Base-by-base conservation (phyloP, 1,139 yeast species). In the Debaryomycetaceae sp. region DNA sequence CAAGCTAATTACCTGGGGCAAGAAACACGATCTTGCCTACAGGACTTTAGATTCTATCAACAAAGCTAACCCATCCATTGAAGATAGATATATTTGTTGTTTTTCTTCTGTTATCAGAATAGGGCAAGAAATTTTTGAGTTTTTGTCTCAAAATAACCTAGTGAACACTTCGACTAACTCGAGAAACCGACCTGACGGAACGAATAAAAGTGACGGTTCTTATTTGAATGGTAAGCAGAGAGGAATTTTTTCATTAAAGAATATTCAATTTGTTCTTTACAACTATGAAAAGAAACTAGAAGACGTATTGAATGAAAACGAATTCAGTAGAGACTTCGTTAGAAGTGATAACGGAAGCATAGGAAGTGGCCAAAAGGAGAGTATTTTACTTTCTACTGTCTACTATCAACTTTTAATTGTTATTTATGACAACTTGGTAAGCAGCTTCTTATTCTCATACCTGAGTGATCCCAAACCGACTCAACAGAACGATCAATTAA, bases 341-440 rank as follows among this genome's bases (percentile, higher is more conserved):
- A 35, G 37, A 42, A 34, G 34, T 9, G 13, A 17, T 13, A 14
- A 11, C 6, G 31, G 11, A 11, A 6, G n/a, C 8, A 33, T 44
- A 31, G 38, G 44, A 41, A 29, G 44, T 17, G 47, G 50, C 39
- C 65, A 70, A 0, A 65, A 65, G 45, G 72, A 65, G 45, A 63
- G 63, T 40, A 63, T 62, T 46, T 53, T 70, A 14, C 50, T 75
- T 6, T 56, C 62, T 6, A 52, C 76, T 6, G 69, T 74, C 7
- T 76, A 76, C 54, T 72, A 75, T 51, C 81, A 77, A 52, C 54
- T 76, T 31, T 54, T 75, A 37, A 70, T 76, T 70, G 67, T 75
- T 33, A 69, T 75, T 58, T 75, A 77, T 51, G 82, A 78, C 50
- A 75, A 72, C 46, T 62, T 76, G 24, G 68, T 73, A 9, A 68